These are phyloP conservation scores for Verbena officinalis DNA, from an alignment of 257 asterid genomes.

Conservation along the genomic window DNA sequence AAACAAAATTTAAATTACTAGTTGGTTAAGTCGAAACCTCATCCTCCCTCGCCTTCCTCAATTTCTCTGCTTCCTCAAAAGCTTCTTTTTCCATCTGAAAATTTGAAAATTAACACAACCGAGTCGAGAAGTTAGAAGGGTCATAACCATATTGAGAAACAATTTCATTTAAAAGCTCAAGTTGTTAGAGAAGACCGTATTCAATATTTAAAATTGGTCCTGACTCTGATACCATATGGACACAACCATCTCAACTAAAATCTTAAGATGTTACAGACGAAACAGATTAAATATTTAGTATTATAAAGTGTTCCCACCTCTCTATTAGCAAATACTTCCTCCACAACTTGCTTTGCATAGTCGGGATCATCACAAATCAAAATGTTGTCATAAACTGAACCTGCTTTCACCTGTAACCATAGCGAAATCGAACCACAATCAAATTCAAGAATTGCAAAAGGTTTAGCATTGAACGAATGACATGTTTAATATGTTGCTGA, in stretches of 20 bases:
- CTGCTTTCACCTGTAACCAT: conserved; percentile 77
- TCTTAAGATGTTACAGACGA: no score
- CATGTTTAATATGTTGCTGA: no score
- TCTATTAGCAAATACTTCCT: conserved; percentile 77
- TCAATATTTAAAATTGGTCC: no score
- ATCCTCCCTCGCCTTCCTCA: conserved; percentile 79
- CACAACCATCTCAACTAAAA: no score
- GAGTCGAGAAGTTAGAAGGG: conserved; percentile 5
- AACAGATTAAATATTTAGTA: no score
- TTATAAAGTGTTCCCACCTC: no score
- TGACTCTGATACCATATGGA: no score
- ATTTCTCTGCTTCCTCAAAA: conserved; percentile 82
- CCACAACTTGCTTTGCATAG: conserved; percentile 72
- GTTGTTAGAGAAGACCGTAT: no score
- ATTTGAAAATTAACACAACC: conserved; percentile 24
- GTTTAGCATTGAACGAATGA: not conserved
- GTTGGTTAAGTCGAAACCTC: conserved; percentile 49
- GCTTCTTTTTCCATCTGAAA: conserved; percentile 75
- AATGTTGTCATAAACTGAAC: conserved; percentile 79
- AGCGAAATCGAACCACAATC: conserved; percentile 21
- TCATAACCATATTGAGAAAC: not conserved
- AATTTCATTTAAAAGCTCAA: no score
- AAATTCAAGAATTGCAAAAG: conserved; percentile 3
- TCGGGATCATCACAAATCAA: conserved; percentile 79
- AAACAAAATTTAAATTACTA: not conserved